Evolutionary conservation across 139 green algal genomes (phyloP).

Genomic region (Asterochloris erici): DNA sequence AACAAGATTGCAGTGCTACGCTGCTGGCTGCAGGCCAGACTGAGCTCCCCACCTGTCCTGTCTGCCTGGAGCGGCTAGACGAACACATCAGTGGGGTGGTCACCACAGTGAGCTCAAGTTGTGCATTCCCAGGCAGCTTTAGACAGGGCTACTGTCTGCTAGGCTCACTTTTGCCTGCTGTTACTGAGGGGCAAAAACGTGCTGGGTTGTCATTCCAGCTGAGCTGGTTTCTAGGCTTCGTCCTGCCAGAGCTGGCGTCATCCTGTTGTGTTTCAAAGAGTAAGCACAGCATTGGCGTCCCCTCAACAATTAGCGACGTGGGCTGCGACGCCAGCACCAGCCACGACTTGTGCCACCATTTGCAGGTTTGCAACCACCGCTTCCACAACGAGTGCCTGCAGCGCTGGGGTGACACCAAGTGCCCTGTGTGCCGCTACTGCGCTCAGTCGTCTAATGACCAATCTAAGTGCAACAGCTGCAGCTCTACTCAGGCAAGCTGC

Average conservation of each 20-base stretch:
- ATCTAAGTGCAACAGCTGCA: conserved; percentile 72
- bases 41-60: conserved; percentile 92
- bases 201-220: background rate
- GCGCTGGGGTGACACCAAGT: conserved; percentile 85
- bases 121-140: background rate
- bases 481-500: conserved; percentile 25
- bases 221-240: background rate
- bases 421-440: conserved; percentile 90
- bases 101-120: conserved; percentile 68
- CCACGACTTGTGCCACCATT: too few species aligned
- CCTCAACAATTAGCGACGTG: background rate
- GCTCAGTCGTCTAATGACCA: conserved; percentile 27
- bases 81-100: conserved; percentile 89
- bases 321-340: too few species aligned
- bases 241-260: background rate
- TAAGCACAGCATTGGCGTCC: background rate
- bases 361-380: conserved; percentile 86
- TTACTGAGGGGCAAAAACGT: too few species aligned
- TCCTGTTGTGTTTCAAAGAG: too few species aligned
- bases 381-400: conserved; percentile 95
- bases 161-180: too few species aligned
- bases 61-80: conserved; percentile 96
- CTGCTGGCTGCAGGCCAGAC: conserved; percentile 39
- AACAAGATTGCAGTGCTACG: background rate
- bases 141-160: too few species aligned